Percentiles rank a stretch among this genome's conserved stretches.
These are phyloP conservation scores for Bryoerythrophyllum caledonicum DNA, from an alignment of 225 moss, liverwort and hornwort genomes.

Conservation along the genomic window DNA sequence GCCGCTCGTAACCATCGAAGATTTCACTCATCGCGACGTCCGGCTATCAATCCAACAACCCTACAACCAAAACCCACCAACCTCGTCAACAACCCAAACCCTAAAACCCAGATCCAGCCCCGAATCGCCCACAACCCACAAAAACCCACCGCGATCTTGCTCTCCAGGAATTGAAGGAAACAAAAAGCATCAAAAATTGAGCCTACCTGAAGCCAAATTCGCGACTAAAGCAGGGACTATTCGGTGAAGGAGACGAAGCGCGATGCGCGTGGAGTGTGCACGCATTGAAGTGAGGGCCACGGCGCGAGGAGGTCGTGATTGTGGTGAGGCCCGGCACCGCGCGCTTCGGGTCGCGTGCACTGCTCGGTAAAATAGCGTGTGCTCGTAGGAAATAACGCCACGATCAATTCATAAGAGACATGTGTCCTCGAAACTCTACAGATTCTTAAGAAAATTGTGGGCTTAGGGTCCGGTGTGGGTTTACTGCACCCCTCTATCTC, in stretches of 20 bases:
- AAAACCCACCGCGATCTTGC: constrained; percentile 9
- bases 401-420: too few species aligned
- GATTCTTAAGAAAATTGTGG: too few species aligned
- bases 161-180: constrained; percentile 10
- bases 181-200: not conserved
- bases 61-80: constrained; percentile 2
- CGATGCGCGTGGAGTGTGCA: not conserved
- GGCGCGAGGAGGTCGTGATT: not conserved
- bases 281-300: not conserved
- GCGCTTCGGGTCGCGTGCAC: not conserved
- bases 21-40: constrained; percentile 57
- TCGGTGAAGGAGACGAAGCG: too few species aligned
- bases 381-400: too few species aligned
- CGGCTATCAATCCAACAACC: not conserved
- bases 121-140: not conserved
- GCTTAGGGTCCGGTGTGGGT: too few species aligned
- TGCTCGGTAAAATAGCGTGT: not conserved
- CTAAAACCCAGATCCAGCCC: constrained; percentile 32
- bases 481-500: too few species aligned
- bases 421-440: too few species aligned
- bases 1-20: constrained; percentile 72
- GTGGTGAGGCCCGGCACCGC: not conserved
- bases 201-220: constrained; percentile 10
- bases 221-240: too few species aligned
- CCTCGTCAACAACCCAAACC: constrained; percentile 14